A percentile compares a stretch with the other conserved stretches of the same genome.
Conservation (phyloP, 805 yeast species). For the Yueomyces sp. region DNA sequence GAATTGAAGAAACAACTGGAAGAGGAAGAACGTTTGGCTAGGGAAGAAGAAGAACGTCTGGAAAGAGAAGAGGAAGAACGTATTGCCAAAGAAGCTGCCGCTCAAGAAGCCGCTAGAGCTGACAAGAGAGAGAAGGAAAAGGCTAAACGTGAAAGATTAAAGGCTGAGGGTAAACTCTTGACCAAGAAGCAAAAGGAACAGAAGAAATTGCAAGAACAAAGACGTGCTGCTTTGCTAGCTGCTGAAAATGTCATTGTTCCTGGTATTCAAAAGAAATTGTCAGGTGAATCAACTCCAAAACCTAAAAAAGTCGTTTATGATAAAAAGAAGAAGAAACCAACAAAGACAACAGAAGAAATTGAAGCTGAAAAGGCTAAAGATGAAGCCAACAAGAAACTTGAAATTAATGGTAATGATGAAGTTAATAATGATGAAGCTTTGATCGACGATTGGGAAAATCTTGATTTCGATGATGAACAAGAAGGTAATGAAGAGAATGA, state of each 20-base stretch:
- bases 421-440: conserved; percentile 41
- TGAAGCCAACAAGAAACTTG: not conserved
- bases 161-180: conserved; percentile 89
- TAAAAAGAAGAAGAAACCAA: conserved; percentile 49
- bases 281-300: conserved; percentile 23
- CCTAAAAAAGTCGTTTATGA: conserved; percentile 61
- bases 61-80: conserved; percentile 38
- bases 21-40: conserved; percentile 62
- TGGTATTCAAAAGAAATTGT: conserved; percentile 39
- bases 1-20: conserved; percentile 81
- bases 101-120: conserved; percentile 42
- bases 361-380: conserved; percentile 11
- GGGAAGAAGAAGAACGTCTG: conserved; percentile 57
- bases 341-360: conserved; percentile 1
- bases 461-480: conserved; percentile 46
- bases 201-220: conserved; percentile 70
- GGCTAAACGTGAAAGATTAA: conserved; percentile 76
- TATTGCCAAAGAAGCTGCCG: conserved; percentile 29
- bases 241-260: conserved; percentile 63
- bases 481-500: conserved; percentile 20
- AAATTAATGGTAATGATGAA: conserved; percentile 13
- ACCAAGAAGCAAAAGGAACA: conserved; percentile 94
- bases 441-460: conserved; percentile 78
- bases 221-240: conserved; percentile 73
- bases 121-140: conserved; percentile 80